Evolutionary conservation across 1,284 basidiomycete genomes (phyloP).

Genomic region (Puccinia coronata): DNA sequence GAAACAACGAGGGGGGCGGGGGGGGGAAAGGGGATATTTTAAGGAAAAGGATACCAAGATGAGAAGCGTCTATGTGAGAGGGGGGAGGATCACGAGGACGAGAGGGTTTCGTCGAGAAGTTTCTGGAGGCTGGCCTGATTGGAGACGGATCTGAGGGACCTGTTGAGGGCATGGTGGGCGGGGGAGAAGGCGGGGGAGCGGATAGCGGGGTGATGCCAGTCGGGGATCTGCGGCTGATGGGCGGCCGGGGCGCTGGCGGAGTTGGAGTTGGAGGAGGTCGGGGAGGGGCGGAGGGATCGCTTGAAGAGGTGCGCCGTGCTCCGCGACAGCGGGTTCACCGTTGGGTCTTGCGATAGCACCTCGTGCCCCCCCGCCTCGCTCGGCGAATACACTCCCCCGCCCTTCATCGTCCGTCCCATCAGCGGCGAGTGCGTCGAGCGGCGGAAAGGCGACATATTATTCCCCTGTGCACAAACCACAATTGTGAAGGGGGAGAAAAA

Average conservation of each 20-base stretch:
- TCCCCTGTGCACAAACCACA: background rate
- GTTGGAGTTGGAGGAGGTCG: background rate
- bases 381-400: background rate
- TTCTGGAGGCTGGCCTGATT: background rate
- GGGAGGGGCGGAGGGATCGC: background rate
- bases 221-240: background rate
- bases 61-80: too few relatives aligned
- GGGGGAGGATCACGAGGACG: background rate
- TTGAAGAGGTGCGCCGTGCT: constrained; percentile 33
- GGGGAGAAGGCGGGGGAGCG: background rate
- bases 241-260: too few relatives aligned
- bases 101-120: constrained; percentile 3
- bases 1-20: too few relatives aligned
- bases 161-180: background rate
- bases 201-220: background rate
- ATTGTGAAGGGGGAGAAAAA: too few relatives aligned
- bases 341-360: constrained; percentile 17
- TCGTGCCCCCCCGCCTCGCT: background rate
- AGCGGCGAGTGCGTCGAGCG: background rate
- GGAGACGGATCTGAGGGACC: background rate
- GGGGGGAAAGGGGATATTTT: too few relatives aligned
- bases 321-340: constrained; percentile 22
- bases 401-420: background rate
- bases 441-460: background rate
- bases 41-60: too few relatives aligned